Conservation (phyloP, 805 yeast species). For the Kodamaea sagamina region DNA sequence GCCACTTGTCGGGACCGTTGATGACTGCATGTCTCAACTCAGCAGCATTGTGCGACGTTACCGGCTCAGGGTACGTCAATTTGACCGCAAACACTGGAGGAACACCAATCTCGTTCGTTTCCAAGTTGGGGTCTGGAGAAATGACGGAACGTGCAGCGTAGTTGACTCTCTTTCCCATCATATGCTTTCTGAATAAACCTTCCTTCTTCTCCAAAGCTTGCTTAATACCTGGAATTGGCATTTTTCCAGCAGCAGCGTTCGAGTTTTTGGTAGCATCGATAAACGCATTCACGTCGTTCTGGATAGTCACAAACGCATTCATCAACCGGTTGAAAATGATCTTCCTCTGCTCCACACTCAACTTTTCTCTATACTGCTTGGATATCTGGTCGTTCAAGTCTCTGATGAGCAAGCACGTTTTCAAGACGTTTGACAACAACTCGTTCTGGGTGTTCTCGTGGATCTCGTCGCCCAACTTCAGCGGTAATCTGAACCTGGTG, state of each 20-base stretch:
- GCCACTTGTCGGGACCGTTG: constrained; percentile 98
- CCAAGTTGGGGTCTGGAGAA: constrained; percentile 97
- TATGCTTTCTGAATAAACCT: constrained; percentile 96
- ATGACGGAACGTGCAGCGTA: constrained; percentile 99
- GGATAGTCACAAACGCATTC: constrained; percentile 94
- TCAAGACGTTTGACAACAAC: constrained; percentile 74
- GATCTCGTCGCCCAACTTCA: constrained; percentile 92
- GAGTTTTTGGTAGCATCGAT: constrained; percentile 90
- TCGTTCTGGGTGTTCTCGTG: constrained; percentile 95
- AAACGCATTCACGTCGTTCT: constrained; percentile 91
- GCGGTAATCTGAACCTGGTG: constrained; percentile 94
- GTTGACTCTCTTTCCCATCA: constrained; percentile 99
- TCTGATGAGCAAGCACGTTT: constrained; percentile 77
- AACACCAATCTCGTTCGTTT: constrained; percentile 97
- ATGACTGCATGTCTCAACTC: constrained; percentile 92
- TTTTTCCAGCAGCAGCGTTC: constrained; percentile 62
- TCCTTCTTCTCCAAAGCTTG: constrained; percentile 98
- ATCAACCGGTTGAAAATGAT: constrained; percentile 82
- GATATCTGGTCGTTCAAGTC: constrained; percentile 86
- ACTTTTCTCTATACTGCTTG: constrained; percentile 52
- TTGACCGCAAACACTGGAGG: constrained; percentile 98
- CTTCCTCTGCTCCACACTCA: constrained; percentile 64
- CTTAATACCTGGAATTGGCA: constrained; percentile 92
- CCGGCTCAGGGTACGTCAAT: constrained; percentile 97
- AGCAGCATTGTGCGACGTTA: constrained; percentile 85